These are phyloP conservation scores for Phytophthora rubi DNA, from an alignment of 352 stramenopile genomes.

Conservation along the genomic window DNA sequence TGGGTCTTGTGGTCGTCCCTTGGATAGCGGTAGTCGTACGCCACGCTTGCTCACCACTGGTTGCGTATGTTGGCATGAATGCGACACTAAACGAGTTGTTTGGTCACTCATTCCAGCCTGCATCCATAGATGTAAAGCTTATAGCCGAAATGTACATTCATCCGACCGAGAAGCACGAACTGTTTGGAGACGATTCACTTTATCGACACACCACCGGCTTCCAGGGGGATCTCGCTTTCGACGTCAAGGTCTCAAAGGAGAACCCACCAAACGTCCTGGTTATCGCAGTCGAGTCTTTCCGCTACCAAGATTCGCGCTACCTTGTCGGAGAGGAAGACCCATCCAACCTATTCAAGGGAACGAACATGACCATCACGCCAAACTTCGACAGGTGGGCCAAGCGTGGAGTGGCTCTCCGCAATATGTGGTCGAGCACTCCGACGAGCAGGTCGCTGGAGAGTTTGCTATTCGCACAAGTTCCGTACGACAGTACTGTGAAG, in stretches of 20 bases:
- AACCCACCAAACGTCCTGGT: constrained; percentile 57
- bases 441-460: constrained; percentile 65
- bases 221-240: constrained; percentile 45
- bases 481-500: constrained; percentile 43
- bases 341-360: constrained; percentile 43
- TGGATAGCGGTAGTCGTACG: too few species aligned
- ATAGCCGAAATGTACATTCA: constrained; percentile 17
- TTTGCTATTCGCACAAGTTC: constrained; percentile 55
- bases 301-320: constrained; percentile 56
- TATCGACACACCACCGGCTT: constrained; percentile 42
- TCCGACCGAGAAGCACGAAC: constrained; percentile 18
- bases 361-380: constrained; percentile 44
- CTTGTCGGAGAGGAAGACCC: constrained; percentile 48
- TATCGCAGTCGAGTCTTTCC: constrained; percentile 60
- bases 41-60: too few species aligned
- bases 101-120: constrained; percentile 1
- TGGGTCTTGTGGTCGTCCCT: neutral
- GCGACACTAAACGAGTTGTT: constrained; percentile 26
- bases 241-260: constrained; percentile 38
- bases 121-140: neutral
- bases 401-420: constrained; percentile 52
- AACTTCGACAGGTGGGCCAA: constrained; percentile 60
- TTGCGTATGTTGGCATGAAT: constrained; percentile 8
- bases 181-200: constrained; percentile 21
- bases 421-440: constrained; percentile 61